These are phyloP conservation scores for Aegilops umbellulata DNA, from an alignment of 176 grass and related monocot genomes.

Conservation along the genomic window DNA sequence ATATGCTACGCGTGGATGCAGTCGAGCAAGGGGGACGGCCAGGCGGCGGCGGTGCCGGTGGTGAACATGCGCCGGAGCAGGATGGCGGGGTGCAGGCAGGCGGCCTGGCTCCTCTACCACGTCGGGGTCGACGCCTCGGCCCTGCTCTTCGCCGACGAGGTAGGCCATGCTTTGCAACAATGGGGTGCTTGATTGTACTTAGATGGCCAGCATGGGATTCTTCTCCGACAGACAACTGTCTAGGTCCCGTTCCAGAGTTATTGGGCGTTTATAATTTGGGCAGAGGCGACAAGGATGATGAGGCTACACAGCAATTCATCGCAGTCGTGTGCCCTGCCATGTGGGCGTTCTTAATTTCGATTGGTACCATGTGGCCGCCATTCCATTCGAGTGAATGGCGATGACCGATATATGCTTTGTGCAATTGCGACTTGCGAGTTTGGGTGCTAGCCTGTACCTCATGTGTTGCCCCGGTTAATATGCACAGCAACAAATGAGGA, in stretches of 20 bases:
- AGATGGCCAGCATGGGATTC: not conserved
- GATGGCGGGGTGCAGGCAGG: conserved; percentile 57
- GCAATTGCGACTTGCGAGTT: not conserved
- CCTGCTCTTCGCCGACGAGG: conserved; percentile 62
- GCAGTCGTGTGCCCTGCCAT: conserved; percentile 25
- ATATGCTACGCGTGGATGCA: conserved; percentile 75
- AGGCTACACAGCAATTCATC: conserved; percentile 22
- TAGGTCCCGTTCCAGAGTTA: conserved; percentile 38
- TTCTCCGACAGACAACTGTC: conserved; percentile 43
- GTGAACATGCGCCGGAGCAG: conserved; percentile 51
- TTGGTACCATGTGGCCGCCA: conserved; percentile 40
- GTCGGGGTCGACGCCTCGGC: conserved; percentile 61
- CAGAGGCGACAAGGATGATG: conserved; percentile 31
- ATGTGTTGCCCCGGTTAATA: not conserved
- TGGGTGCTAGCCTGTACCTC: conserved; percentile 13
- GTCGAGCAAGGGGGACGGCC: conserved; percentile 48
- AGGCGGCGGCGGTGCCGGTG: conserved; percentile 45
- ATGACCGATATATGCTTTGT: not conserved
- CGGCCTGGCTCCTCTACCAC: conserved; percentile 68
- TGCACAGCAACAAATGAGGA: not conserved
- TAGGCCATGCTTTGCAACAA: conserved; percentile 24
- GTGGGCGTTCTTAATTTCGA: conserved; percentile 37
- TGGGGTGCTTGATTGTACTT: not conserved
- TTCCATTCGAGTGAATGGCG: not conserved
- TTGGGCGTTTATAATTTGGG: conserved; percentile 30